phyloP scores from a whole-genome alignment of 2,329 filamentous ascomycete genomes.

The Cryphonectria nitschkei region DNA sequence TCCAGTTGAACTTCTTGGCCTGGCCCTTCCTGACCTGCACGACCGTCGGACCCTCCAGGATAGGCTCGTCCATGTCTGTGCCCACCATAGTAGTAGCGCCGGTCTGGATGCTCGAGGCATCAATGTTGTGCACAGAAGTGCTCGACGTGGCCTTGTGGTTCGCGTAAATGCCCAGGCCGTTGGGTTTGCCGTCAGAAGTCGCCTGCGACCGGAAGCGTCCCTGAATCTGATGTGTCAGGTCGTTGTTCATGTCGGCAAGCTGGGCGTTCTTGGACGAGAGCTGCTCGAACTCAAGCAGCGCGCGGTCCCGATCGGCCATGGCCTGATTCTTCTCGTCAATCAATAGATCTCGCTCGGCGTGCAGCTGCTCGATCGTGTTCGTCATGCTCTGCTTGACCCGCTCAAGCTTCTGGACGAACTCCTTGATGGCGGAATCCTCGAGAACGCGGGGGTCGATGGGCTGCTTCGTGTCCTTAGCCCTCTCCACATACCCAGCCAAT shows the following conservation, averaged over 20 bases:
- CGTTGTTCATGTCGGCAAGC: constrained; percentile 92
- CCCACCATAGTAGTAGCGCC: constrained; percentile 64
- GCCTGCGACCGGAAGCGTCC: constrained; percentile 85
- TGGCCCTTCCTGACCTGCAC: constrained; percentile 95
- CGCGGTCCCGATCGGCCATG: constrained; percentile 86
- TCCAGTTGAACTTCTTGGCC: constrained; percentile 98
- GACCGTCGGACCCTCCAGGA: constrained; percentile 82
- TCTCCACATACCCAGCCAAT: constrained; percentile 84
- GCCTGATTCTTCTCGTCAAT: constrained; percentile 84
- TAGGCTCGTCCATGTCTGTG: constrained; percentile 68
- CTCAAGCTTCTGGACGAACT: constrained; percentile 78
- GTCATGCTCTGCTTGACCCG: constrained; percentile 64
- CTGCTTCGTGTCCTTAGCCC: constrained; percentile 80
- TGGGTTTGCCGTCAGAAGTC: constrained; percentile 52
- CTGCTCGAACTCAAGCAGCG: constrained; percentile 93
- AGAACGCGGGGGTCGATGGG: constrained; percentile 80
- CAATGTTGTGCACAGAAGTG: constrained; percentile 53
- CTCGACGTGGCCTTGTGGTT: constrained; percentile 52
- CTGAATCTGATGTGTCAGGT: constrained; percentile 92
- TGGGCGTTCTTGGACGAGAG: constrained; percentile 93
- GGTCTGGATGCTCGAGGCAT: constrained; percentile 58
- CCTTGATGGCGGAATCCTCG: constrained; percentile 88
- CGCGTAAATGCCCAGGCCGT: constrained; percentile 62
- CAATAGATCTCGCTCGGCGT: constrained; percentile 76
- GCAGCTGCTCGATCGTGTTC: constrained; percentile 60